phyloP scores from a whole-genome alignment of 2,329 filamentous ascomycete species.

The Fusarium sp. region DNA sequence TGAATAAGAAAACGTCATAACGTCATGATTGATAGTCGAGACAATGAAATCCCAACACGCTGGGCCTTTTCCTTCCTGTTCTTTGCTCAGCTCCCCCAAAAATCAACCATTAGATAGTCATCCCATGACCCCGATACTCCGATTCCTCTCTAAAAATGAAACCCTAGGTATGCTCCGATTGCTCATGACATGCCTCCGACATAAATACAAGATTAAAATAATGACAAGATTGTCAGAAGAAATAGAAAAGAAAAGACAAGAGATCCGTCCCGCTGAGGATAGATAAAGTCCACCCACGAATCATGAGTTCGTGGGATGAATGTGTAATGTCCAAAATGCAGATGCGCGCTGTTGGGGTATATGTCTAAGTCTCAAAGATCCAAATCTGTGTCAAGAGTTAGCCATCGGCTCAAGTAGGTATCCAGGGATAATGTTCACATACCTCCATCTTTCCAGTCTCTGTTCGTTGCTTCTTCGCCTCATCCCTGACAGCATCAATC shows the following conservation, averaged over 20 bases:
- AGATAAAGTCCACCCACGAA: conserved; percentile 11
- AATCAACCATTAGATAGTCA: conserved; percentile 27
- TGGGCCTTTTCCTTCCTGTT: conserved; percentile 9
- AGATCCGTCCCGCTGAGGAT: background rate
- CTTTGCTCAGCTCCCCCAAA: conserved; percentile 13
- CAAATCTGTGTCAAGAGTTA: conserved; percentile 56
- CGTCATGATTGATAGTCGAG: conserved; percentile 37
- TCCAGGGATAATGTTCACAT: conserved; percentile 53
- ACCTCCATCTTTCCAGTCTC: conserved; percentile 98
- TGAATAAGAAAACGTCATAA: conserved; percentile 23
- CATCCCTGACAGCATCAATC: conserved; percentile 74
- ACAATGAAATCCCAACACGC: conserved; percentile 16
- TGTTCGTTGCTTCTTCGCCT: conserved; percentile 77
- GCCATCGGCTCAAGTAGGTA: conserved; percentile 30
- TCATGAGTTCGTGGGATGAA: conserved; percentile 36
- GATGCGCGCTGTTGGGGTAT: conserved; percentile 43
- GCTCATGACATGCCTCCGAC: conserved; percentile 16
- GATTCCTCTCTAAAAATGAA: conserved; percentile 29
- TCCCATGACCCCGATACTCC: conserved; percentile 25
- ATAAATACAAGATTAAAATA: conserved; percentile 36
- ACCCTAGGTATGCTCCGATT: conserved; percentile 25
- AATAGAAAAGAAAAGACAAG: conserved; percentile 12
- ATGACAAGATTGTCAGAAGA: conserved; percentile 12
- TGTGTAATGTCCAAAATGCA: conserved; percentile 37
- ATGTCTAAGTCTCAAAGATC: conserved; percentile 56